Evolutionary conservation across 2,329 filamentous ascomycete genomes (phyloP).

Genomic region (Ceratocystis papillata): DNA sequence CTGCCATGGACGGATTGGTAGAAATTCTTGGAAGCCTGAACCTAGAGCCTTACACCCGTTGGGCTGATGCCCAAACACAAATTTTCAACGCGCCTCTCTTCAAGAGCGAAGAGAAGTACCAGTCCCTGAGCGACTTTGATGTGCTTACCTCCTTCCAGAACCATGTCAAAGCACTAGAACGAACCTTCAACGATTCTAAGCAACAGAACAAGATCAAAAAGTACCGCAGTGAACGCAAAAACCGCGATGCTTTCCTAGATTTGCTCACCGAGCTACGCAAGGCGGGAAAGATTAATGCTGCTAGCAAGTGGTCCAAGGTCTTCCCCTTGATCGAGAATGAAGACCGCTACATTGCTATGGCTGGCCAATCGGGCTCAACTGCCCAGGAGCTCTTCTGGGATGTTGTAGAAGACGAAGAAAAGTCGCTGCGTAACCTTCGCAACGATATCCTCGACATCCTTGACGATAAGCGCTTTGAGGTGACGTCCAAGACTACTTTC

Average conservation of each 20-base stretch:
- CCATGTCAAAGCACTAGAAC: constrained; percentile 86
- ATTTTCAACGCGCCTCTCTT: constrained; percentile 37
- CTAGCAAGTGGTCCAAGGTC: constrained; percentile 80
- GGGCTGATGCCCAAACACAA: constrained; percentile 77
- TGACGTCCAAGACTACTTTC: constrained; percentile 74
- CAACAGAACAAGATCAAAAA: constrained; percentile 79
- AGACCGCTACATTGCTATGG: constrained; percentile 69
- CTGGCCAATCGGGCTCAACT: constrained; percentile 72
- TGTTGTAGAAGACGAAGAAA: constrained; percentile 83
- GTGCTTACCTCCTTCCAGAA: constrained; percentile 87
- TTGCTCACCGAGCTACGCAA: constrained; percentile 64
- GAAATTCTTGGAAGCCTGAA: constrained; percentile 68
- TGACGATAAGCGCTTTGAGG: constrained; percentile 84
- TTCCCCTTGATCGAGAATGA: constrained; percentile 66
- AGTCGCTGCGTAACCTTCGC: constrained; percentile 65
- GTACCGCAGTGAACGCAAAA: constrained; percentile 71
- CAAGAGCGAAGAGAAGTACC: constrained; percentile 73
- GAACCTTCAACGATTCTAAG: constrained; percentile 78
- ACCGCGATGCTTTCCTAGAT: constrained; percentile 66
- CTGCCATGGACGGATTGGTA: constrained; percentile 73
- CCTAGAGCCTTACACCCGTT: constrained; percentile 85
- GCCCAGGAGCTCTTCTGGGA: constrained; percentile 96
- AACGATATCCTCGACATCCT: constrained; percentile 82
- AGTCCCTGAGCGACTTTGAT: constrained; percentile 75
- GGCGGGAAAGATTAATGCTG: constrained; percentile 75